Evolutionary conservation across 306 rosid species (phyloP).

Genomic region (Pyrus bretschneideri): DNA sequence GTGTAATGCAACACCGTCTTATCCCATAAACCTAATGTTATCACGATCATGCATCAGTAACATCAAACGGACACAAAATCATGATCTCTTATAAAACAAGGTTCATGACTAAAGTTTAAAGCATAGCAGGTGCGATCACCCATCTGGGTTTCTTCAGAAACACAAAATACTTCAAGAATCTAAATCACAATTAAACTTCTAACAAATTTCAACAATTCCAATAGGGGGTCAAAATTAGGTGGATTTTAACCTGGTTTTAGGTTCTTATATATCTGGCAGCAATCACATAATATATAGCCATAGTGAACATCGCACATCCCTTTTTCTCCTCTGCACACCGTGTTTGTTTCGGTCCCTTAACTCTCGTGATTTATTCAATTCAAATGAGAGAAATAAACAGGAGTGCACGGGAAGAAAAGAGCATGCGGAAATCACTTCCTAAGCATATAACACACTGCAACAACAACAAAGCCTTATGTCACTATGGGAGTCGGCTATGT

Average conservation of each 20-base stretch:
- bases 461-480: too few relatives aligned
- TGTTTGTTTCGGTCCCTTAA: too few relatives aligned
- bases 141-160: background rate
- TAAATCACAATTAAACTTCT: background rate
- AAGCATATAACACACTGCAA: too few relatives aligned
- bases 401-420: too few relatives aligned
- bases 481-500: too few relatives aligned
- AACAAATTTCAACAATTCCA: background rate
- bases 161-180: background rate
- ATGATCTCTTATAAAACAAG: background rate
- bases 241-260: background rate
- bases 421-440: too few relatives aligned
- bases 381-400: too few relatives aligned
- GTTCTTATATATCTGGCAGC: background rate
- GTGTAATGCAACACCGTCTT: background rate
- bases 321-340: too few relatives aligned
- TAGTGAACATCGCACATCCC: too few relatives aligned
- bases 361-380: too few relatives aligned
- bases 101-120: too few relatives aligned
- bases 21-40: background rate
- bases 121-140: background rate
- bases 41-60: background rate
- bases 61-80: background rate
- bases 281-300: background rate
- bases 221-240: background rate